Base-by-base conservation (phyloP, 306 rosid genomes). In the Dryas octopetala region DNA sequence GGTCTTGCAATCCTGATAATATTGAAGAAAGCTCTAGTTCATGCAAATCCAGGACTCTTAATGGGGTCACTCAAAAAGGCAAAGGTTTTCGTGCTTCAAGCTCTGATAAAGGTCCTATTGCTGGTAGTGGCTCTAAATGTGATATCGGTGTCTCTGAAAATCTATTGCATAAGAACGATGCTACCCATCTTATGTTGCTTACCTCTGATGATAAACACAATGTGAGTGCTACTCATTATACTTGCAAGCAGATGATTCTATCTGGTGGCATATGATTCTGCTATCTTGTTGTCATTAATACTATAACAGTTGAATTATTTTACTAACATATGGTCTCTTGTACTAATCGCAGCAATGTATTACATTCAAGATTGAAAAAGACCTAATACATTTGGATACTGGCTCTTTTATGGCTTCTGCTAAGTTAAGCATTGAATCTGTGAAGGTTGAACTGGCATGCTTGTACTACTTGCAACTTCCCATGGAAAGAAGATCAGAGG, bases 391-490 rank as follows among this genome's bases (percentile, higher is more conserved):
- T 23, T 63, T 88, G 46, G 86, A 83, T 60, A 74, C 74, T 76
- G 60, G 71, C 80, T 84, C 81, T 45, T 87, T 84, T 17, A 19
- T 76, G 69, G 81, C 83, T 53, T 72, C 74, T 67, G 86, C 82
- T 68, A 87, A 76, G 77, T 66, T 90, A 75, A 78, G 85, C 79
- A 76, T 84, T 58, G 95, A 86, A 62, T 83, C 90, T 57, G 76
- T 91, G 77, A 90, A 90, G 87, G 86, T 89, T 76, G 91, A 75
- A 78, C 76, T 89, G 66, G 97, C 98, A 55, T 95, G 98, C 91
- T 77, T 81, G 62, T 95, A 89, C 79, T 91, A 91, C 83, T 84
- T 90, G 67, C 93, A 83, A 68, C 88, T 90, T 83, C 95, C 93
- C 26, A 9, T 62, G 4, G 96, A 89, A 81, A 90, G 77, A 84